A percentile compares a stretch with the other conserved stretches of the same genome.
Conservation (phyloP, 2,329 filamentous ascomycete genomes). For the Cladosporium sp. region DNA sequence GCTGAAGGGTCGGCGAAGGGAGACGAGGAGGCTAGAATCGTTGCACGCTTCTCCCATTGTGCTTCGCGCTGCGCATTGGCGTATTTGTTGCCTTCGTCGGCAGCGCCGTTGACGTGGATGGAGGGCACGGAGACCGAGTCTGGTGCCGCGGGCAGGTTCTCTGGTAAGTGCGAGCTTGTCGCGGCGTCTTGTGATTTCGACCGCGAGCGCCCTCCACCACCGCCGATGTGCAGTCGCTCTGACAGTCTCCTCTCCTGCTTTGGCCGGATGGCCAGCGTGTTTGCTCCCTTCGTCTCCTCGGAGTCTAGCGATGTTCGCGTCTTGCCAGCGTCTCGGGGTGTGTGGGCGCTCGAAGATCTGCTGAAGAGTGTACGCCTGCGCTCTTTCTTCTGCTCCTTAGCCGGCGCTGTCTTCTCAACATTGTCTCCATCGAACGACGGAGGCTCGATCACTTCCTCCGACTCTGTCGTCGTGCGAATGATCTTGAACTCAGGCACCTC, state of each 20-base stretch:
- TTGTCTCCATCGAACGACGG: slow-evolving; percentile 49
- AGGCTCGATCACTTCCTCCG: slow-evolving; percentile 71
- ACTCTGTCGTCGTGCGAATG: slow-evolving; percentile 74
- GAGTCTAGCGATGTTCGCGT: slow-evolving; percentile 2
- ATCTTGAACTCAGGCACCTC: slow-evolving; percentile 66
- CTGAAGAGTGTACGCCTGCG: slow-evolving; percentile 31
- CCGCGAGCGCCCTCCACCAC: slow-evolving; percentile 28
- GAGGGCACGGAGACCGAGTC: slow-evolving; percentile 49
- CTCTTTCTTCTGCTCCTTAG: slow-evolving; percentile 16
- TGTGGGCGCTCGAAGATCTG: slow-evolving; percentile 26
- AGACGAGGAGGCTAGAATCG: slow-evolving; percentile 63
- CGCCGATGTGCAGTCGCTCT: slow-evolving; percentile 59
- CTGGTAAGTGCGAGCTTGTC: slow-evolving; percentile 66
- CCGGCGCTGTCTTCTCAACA: neutral
- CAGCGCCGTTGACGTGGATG: slow-evolving; percentile 7
- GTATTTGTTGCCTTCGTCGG: slow-evolving; percentile 31
- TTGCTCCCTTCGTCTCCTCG: slow-evolving; percentile 4
- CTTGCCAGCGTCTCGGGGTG: slow-evolving; percentile 18
- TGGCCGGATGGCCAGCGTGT: slow-evolving; percentile 21
- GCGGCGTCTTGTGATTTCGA: slow-evolving; percentile 44
- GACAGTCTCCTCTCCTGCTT: slow-evolving; percentile 50
- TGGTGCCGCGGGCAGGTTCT: slow-evolving; percentile 76
- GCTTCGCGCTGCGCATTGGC: slow-evolving; percentile 54
- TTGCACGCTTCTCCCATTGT: slow-evolving; percentile 89
- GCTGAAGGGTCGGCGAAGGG: slow-evolving; percentile 34